Conservation (phyloP, 495 filamentous ascomycete species). For the Letharia columbiana region DNA sequence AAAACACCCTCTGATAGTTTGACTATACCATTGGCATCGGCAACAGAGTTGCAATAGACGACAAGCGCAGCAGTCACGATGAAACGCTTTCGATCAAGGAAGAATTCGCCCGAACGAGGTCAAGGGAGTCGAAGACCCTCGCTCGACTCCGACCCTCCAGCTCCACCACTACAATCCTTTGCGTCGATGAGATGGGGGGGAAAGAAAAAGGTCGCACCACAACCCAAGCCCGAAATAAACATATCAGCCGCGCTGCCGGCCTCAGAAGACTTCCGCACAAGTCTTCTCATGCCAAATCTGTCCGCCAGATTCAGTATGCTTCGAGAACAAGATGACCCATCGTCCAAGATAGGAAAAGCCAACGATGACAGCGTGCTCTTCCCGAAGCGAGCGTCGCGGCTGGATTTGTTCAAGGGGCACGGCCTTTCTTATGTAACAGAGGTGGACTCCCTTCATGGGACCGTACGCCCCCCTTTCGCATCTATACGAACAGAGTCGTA, state of each 20-base stretch:
- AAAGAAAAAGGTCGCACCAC: slow-evolving; percentile 48
- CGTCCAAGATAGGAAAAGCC: slow-evolving; percentile 78
- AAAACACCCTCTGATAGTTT: not conserved
- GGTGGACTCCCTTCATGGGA: slow-evolving; percentile 65
- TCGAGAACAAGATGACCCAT: slow-evolving; percentile 84
- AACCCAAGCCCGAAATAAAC: slow-evolving; percentile 60
- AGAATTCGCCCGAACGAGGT: slow-evolving; percentile 26
- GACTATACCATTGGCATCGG: not conserved
- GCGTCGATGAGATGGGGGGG: slow-evolving; percentile 45
- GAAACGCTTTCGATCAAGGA: slow-evolving; percentile 32
- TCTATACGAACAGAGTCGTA: slow-evolving; percentile 43
- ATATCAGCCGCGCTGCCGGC: slow-evolving; percentile 67
- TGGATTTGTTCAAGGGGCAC: slow-evolving; percentile 46
- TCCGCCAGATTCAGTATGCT: slow-evolving; percentile 96
- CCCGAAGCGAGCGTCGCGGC: slow-evolving; percentile 66
- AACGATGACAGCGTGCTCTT: slow-evolving; percentile 88
- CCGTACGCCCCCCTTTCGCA: slow-evolving; percentile 51
- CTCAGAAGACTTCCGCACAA: slow-evolving; percentile 90
- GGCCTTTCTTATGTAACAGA: slow-evolving; percentile 82
- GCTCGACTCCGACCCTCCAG: slow-evolving; percentile 26
- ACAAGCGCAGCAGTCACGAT: slow-evolving; percentile 22
- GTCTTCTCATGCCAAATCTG: slow-evolving; percentile 88
- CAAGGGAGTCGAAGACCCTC: slow-evolving; percentile 35
- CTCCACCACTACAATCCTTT: slow-evolving; percentile 26
- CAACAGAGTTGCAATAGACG: slow-evolving; percentile 16